A percentile compares a stretch with the other conserved stretches of the same genome.
phyloP scores from a whole-genome alignment of 2,329 filamentous ascomycete genomes.

The Tolypocladium paradoxum region DNA sequence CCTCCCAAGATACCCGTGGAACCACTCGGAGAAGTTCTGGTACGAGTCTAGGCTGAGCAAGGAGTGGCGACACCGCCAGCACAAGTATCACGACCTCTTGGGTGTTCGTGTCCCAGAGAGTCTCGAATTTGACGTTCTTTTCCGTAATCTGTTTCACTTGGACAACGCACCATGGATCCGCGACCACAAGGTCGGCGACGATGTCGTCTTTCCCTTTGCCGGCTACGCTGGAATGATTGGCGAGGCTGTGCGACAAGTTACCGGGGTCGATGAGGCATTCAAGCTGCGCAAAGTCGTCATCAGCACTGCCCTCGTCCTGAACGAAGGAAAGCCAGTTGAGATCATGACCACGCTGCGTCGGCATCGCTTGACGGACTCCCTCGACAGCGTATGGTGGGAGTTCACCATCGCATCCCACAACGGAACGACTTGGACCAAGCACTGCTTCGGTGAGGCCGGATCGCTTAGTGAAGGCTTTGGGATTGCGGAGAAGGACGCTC shows the following conservation, averaged over 20 bases:
- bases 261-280: conserved; percentile 8
- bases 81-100: conserved; percentile 7
- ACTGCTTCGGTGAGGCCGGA: neutral
- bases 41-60: conserved; percentile 3
- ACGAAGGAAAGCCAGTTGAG: conserved; percentile 13
- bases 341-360: conserved; percentile 19
- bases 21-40: conserved; percentile 6
- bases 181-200: conserved; percentile 31
- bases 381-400: conserved; percentile 18
- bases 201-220: conserved; percentile 29
- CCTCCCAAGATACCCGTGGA: conserved; percentile 9
- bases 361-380: conserved; percentile 10
- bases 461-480: neutral
- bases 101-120: conserved; percentile 8
- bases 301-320: conserved; percentile 19
- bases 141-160: conserved; percentile 10
- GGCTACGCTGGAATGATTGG: conserved; percentile 23
- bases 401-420: conserved; percentile 16
- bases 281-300: conserved; percentile 17
- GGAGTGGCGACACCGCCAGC: conserved; percentile 2
- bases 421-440: conserved; percentile 11
- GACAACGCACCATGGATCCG: conserved; percentile 25
- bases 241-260: conserved; percentile 12
- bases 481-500: neutral
- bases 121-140: conserved; percentile 6